These are phyloP conservation scores for Hansenula lynferdii DNA, from an alignment of 1,139 yeast species.

Conservation along the genomic window DNA sequence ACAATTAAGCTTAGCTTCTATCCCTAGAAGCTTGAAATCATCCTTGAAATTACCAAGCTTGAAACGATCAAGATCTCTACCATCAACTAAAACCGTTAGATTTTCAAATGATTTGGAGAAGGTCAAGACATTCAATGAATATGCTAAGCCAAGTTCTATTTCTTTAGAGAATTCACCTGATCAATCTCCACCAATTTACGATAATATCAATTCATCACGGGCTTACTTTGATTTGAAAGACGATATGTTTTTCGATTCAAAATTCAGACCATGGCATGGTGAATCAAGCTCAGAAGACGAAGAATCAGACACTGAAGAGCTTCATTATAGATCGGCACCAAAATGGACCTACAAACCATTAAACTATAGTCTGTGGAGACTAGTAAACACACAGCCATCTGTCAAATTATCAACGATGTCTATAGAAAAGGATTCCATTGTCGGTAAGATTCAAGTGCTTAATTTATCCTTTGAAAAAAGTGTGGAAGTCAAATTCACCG, in stretches of 20 bases:
- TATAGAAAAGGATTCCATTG: slow-evolving; percentile 38
- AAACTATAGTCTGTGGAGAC: background rate
- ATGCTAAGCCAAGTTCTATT: slow-evolving; percentile 54
- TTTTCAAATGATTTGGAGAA: slow-evolving; percentile 50
- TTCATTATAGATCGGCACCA: background rate
- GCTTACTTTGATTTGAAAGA: slow-evolving; percentile 18
- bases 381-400: slow-evolving; percentile 44
- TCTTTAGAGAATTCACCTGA: slow-evolving; percentile 54
- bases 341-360: background rate
- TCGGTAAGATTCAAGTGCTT: slow-evolving; percentile 56
- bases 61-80: slow-evolving; percentile 46
- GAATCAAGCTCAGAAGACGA: slow-evolving; percentile 18
- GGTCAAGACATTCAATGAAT: slow-evolving; percentile 49
- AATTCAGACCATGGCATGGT: slow-evolving; percentile 1
- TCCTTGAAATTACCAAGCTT: slow-evolving; percentile 33
- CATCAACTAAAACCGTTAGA: slow-evolving; percentile 55
- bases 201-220: slow-evolving; percentile 9
- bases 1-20: background rate
- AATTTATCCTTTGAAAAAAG: slow-evolving; percentile 50
- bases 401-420: slow-evolving; percentile 36
- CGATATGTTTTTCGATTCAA: background rate
- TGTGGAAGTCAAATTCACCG: slow-evolving; percentile 46
- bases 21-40: slow-evolving; percentile 19
- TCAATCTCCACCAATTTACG: slow-evolving; percentile 20
- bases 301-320: slow-evolving; percentile 13